Base-by-base conservation (phyloP, 306 rosid species). In the Inga laurina region DNA sequence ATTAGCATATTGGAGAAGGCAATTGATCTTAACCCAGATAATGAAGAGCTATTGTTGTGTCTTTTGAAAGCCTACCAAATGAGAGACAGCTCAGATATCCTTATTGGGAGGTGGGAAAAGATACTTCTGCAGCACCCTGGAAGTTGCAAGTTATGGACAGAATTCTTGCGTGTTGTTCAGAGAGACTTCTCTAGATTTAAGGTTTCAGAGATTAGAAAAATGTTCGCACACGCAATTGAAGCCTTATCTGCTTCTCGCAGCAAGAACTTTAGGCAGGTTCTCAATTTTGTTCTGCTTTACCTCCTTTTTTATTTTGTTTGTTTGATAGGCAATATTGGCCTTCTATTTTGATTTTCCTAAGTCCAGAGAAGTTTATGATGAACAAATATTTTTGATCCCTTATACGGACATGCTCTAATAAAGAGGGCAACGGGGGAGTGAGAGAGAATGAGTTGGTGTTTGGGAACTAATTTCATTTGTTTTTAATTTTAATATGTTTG, bases 211-310 rank as follows among this genome's bases (percentile, higher is more conserved):
- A 87, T 93, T 83, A 91, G 98, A 77, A 93, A 92, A 88, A 92
- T 93, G 98, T 95, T 91, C 39, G 88, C 88, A 68, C 93, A 92
- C 82, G 98, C 98, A 66, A 91, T 95, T 78, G 98, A 92, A 90
- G 98, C 98, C 83, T 88, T 95, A 68, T 92, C 96, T 77, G 90
- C 91, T 91, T 88, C 97, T 69, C 85, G 93, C 87, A 86, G 89
- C 93, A 91, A 90, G 97, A 94, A 90, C 91, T 80, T 82, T 89
- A 95, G 98, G 99, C 98, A 95, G 99, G 99, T 95, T 93, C 98
- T 91, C 88, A 87, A 46, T 73, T 87, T 89, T 80, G 79, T 80
- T 84, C 61, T 71, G 70, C 85, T 79, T 79, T 35, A 56, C 43
- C 80, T 83, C 48, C 78, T 5, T 81, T 67, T 73, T 66, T 24